A percentile compares a stretch with the other conserved stretches of the same genome.
These are phyloP conservation scores for Saccharomycopsis schoenii DNA, from an alignment of 805 yeast species.

Conservation along the genomic window DNA sequence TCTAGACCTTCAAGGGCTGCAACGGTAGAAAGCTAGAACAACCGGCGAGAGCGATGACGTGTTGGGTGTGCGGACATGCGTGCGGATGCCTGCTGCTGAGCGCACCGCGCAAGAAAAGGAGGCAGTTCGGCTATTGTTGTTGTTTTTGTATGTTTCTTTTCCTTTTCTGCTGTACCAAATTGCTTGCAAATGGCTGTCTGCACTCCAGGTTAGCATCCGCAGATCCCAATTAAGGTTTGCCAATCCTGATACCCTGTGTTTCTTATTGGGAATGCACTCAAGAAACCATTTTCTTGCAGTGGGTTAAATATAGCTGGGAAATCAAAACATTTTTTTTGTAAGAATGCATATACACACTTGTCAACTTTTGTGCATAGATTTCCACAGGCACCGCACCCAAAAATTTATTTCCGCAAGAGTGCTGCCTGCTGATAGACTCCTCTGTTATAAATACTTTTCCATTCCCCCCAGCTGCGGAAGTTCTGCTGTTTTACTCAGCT, in stretches of 20 bases:
- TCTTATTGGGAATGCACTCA: conserved; percentile 1
- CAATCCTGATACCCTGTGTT: conserved; percentile 1
- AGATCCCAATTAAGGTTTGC: not conserved
- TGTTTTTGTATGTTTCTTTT: not conserved
- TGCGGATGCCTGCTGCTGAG: too few species aligned
- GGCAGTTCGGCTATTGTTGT: not conserved
- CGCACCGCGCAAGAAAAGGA: not conserved
- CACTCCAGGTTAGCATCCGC: not conserved
- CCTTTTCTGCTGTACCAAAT: not conserved
- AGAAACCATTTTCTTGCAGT: not conserved
- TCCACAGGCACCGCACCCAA: not conserved
- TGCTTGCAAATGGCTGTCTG: not conserved
- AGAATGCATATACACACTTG: not conserved
- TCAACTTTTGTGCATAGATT: conserved; percentile 1
- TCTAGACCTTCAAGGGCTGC: not conserved
- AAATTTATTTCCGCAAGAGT: not conserved
- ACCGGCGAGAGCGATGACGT: not conserved
- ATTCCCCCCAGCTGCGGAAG: not conserved
- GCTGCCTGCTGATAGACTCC: not conserved
- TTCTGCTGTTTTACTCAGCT: not conserved
- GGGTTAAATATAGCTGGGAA: too few species aligned
- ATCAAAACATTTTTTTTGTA: not conserved
- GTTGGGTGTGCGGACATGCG: too few species aligned
- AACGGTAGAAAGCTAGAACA: not conserved
- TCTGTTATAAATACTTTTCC: not conserved